Evolutionary conservation across 2,329 filamentous ascomycete species (phyloP), one percentile per base, ranked within the genome.

Genomic region (Phialophora expanda): DNA sequence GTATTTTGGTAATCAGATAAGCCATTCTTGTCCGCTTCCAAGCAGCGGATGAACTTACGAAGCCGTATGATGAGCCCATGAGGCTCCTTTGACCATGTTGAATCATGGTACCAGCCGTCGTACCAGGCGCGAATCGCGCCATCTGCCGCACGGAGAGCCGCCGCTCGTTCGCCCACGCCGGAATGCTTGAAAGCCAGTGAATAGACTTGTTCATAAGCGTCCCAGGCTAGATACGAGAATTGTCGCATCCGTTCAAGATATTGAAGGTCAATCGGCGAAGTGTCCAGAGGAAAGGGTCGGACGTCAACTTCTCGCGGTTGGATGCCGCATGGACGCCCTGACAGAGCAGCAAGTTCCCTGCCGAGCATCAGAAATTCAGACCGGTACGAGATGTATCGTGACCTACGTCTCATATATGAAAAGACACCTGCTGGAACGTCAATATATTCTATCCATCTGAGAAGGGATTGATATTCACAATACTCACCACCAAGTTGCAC

Each of bases 271-370:
- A 60, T 34, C n/a, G 61, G 50, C 14, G 65, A 61, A 22, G 61
- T 61, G 17, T 55, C 89, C 88, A 5, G 90, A 91, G 2, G 93
- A 96, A 51, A 93, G 86, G 5, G 89, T 87, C 5, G 85, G 88
- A 65, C 89, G 86, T 66, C 65, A 24, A 66, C 55, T 38, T 66
- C 65, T 14, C 56, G 30, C 20, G 56, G 51, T 50, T 64, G 30
- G 22, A 66, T 26, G 28, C 55, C 61, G 32, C 61, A 63, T 4
- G 65, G 65, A 5, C 65, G 53, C 12, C 65, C 65, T 17, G 56
- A 34, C 11, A 64, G 32, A 17, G 60, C 56, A 17, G 56, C 41
- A 20, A 66, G 32, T 51, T 66, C 65, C 17, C 54, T 66, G 44
- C 56, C 32, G 38, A 32, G 32, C 1, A 17, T 58, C n/a, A 58